A percentile compares a stretch with the other conserved stretches of the same genome.
Conservation (phyloP, 2,329 filamentous ascomycete species). For the Setomelanomma holmii region DNA sequence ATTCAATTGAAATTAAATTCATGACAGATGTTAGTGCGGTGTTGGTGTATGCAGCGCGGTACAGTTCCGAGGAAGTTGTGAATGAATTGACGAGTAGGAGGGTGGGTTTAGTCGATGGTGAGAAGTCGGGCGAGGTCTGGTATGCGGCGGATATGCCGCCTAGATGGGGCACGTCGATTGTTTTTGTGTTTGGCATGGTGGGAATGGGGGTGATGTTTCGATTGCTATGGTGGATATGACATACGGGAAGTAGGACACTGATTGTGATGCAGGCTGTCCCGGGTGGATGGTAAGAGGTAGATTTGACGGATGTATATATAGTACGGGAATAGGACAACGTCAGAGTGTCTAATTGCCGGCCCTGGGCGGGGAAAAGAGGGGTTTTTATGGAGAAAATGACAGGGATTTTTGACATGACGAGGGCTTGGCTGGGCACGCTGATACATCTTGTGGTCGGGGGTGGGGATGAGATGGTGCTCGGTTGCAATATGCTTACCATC, state of each 20-base stretch:
- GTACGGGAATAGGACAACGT: not conserved
- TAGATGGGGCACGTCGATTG: slow-evolving; percentile 57
- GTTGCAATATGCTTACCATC: too few relatives aligned
- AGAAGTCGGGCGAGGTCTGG: slow-evolving; percentile 49
- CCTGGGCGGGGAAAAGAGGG: not conserved
- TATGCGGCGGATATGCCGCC: slow-evolving; percentile 59
- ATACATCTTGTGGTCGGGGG: too few relatives aligned
- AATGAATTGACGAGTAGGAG: slow-evolving; percentile 61
- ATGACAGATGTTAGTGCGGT: slow-evolving; percentile 44
- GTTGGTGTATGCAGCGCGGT: slow-evolving; percentile 50
- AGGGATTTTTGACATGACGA: too few relatives aligned
- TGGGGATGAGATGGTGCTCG: too few relatives aligned
- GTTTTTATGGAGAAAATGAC: not conserved
- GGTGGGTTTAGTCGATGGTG: slow-evolving; percentile 57
- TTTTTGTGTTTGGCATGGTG: slow-evolving; percentile 44
- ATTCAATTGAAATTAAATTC: slow-evolving; percentile 63
- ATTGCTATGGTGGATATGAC: not conserved
- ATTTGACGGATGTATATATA: not conserved
- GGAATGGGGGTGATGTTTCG: not conserved
- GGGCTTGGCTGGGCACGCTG: too few relatives aligned
- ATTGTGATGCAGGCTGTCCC: too few relatives aligned
- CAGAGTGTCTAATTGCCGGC: not conserved
- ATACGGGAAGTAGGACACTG: not conserved
- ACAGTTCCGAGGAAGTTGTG: slow-evolving; percentile 57
- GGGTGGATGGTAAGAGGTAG: not conserved